These are phyloP conservation scores for Pelargonium australe DNA, from an alignment of 441 rosid genomes.

Conservation along the genomic window DNA sequence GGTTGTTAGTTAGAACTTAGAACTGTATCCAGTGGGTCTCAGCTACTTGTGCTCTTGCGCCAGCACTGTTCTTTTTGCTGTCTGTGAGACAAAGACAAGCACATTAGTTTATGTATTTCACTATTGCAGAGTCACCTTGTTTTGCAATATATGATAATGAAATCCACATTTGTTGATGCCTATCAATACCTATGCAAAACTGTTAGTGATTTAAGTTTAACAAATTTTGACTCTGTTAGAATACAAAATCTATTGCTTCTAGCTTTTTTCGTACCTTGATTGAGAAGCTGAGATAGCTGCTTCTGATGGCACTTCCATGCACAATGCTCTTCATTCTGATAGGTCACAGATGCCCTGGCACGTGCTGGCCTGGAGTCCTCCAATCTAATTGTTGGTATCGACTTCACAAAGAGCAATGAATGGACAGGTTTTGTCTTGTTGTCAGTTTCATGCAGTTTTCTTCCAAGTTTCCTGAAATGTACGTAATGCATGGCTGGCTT, in stretches of 20 bases:
- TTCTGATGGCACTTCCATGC: no score
- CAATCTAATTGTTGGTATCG: conserved; percentile 68
- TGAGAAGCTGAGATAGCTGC: no score
- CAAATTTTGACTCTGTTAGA: neutral
- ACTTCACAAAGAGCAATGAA: conserved; percentile 73
- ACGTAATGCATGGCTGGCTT: conserved; percentile 14
- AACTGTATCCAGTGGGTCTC: neutral
- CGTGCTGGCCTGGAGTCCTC: conserved; percentile 67
- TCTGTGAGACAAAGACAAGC: neutral
- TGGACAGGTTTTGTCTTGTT: conserved; percentile 52
- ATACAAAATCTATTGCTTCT: no score
- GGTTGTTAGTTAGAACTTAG: neutral
- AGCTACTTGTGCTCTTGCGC: neutral
- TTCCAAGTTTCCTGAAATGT: conserved; percentile 12
- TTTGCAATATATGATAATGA: neutral
- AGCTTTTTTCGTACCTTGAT: no score
- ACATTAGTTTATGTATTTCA: no score
- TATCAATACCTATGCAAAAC: neutral
- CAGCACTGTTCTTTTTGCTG: neutral
- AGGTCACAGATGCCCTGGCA: conserved; percentile 67
- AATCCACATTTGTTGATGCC: neutral
- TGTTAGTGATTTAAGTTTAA: neutral
- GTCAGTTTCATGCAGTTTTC: conserved; percentile 12
- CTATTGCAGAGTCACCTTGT: neutral
- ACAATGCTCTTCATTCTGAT: neutral